Percentiles rank a stretch among this genome's conserved stretches.
These are phyloP conservation scores for Reticulascus tulasneorum DNA, from an alignment of 2,329 filamentous ascomycete genomes.

Conservation along the genomic window DNA sequence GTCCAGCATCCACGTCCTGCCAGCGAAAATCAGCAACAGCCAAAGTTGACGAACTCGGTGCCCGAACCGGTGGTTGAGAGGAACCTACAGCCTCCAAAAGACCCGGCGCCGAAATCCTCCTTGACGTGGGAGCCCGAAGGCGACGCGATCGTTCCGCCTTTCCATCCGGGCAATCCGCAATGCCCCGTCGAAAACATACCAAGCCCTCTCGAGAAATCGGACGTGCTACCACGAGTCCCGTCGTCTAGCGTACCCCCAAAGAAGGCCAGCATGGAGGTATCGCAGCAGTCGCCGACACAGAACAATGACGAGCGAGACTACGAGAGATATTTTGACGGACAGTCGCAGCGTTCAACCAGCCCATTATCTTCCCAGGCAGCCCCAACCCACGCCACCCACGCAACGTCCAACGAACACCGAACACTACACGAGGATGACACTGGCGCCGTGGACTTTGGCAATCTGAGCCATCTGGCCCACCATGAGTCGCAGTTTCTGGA, in stretches of 20 bases:
- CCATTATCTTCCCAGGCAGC: constrained; percentile 15
- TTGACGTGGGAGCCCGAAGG: background rate
- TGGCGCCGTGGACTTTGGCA: constrained; percentile 44
- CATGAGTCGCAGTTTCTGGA: constrained; percentile 39
- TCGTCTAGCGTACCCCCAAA: constrained; percentile 1
- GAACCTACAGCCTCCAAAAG: too few relatives aligned
- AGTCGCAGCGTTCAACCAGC: constrained; percentile 10
- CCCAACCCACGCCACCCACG: too few relatives aligned
- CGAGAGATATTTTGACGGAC: constrained; percentile 24
- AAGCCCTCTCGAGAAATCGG: constrained; percentile 3
- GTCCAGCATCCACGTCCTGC: background rate
- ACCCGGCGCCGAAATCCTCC: background rate
- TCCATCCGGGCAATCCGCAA: constrained; percentile 2
- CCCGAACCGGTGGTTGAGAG: too few relatives aligned
- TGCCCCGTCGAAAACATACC: constrained; percentile 1
- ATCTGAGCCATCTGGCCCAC: constrained; percentile 28
- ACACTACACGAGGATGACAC: constrained; percentile 45
- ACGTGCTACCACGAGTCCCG: constrained; percentile 11
- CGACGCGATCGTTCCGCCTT: constrained; percentile 1
- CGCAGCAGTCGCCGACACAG: constrained; percentile 52
- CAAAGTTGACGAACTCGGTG: background rate
- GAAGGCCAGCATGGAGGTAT: constrained; percentile 37
- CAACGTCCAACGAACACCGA: constrained; percentile 19
- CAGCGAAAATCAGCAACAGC: background rate
- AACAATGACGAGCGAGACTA: constrained; percentile 55